These are phyloP conservation scores for Podospora tetraspora DNA, from an alignment of 495 filamentous ascomycete genomes.

Conservation along the genomic window DNA sequence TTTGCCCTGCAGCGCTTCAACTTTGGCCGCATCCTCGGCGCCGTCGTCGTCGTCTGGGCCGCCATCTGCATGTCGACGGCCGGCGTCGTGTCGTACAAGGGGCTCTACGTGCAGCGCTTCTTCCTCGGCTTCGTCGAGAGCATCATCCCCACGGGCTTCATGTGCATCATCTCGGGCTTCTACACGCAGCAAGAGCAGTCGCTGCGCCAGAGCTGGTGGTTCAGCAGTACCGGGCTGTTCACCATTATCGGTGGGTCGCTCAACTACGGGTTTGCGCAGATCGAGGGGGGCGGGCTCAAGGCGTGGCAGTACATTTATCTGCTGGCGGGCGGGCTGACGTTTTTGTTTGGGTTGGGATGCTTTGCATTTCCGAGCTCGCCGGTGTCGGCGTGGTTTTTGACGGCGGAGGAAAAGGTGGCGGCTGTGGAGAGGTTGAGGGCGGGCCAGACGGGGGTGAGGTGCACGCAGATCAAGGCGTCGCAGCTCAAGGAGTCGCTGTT, in stretches of 20 bases:
- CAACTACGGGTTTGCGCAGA: constrained; percentile 55
- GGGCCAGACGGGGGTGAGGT: constrained; percentile 58
- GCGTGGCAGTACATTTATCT: constrained; percentile 68
- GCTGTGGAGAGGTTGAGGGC: constrained; percentile 62
- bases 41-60: constrained; percentile 62
- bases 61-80: constrained; percentile 63
- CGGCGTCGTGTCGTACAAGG: constrained; percentile 56
- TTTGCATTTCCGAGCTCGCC: constrained; percentile 70
- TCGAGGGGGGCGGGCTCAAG: constrained; percentile 47
- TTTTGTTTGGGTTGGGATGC: constrained; percentile 40
- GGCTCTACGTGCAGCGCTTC: constrained; percentile 61
- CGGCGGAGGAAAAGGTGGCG: constrained; percentile 59
- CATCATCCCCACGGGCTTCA: constrained; percentile 43
- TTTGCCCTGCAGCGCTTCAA: constrained; percentile 62
- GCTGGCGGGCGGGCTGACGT: constrained; percentile 60
- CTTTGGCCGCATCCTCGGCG: constrained; percentile 56
- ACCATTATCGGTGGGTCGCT: constrained; percentile 44
- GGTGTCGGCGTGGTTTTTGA: constrained; percentile 65
- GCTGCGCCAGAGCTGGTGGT: constrained; percentile 32
- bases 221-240: constrained; percentile 50
- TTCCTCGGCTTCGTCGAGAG: constrained; percentile 60
- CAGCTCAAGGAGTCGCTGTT: constrained; percentile 44
- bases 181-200: constrained; percentile 53
- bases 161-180: constrained; percentile 51
- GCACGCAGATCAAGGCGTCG: constrained; percentile 49